Base-by-base conservation (phyloP, 2,329 filamentous ascomycete genomes). In the Nigrospora sphaerica region DNA sequence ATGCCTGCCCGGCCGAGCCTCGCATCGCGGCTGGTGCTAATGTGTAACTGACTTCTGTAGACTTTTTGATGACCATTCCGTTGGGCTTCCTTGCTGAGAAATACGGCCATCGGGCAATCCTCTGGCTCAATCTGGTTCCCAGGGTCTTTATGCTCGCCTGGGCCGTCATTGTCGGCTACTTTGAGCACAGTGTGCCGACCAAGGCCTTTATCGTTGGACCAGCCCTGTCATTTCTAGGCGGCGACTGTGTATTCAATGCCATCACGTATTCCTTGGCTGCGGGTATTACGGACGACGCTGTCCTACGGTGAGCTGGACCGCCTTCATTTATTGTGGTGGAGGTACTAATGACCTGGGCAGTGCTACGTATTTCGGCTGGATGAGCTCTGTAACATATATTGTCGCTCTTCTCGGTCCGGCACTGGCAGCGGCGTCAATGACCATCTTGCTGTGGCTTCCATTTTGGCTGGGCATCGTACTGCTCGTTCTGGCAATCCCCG, bases 171-270 rank as follows among this genome's bases (percentile, higher is more conserved):
- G 62, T 71, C 4, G 66, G 67, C 23, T 66, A 63, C 46, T 65
- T 68, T 28, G 64, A 67, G 32, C 48, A 60, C 10, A 51, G 49
- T 7, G 46, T 73, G 28, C 68, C 69, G 1, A 61, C 64, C 10
- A 59, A 58, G 34, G 65, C 69, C 18, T 65, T 74, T 4, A 52
- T 72, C 5, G 58, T 60, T 0, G 70, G 67, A 0, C 68, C 73
- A 0, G 55, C 61, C 2, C 61, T 74, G 1, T 74, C 72, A 0
- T 51, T 74, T 1, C 61, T 76, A 0, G 73, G 73, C 2, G 72
- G 72, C 13, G 73, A 75, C 48, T 75, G 72, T 23, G 70, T 75
- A 13, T 71, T 76, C 54, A 74, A 73, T 48, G 74, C 73, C 17
- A 67, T 75, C 37, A 64, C 69, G 3, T 75, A 74, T 43, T 59